A percentile compares a stretch with the other conserved stretches of the same genome.
phyloP scores from a whole-genome alignment of 2,329 filamentous ascomycete genomes.

The Chaetomium strumarium region DNA sequence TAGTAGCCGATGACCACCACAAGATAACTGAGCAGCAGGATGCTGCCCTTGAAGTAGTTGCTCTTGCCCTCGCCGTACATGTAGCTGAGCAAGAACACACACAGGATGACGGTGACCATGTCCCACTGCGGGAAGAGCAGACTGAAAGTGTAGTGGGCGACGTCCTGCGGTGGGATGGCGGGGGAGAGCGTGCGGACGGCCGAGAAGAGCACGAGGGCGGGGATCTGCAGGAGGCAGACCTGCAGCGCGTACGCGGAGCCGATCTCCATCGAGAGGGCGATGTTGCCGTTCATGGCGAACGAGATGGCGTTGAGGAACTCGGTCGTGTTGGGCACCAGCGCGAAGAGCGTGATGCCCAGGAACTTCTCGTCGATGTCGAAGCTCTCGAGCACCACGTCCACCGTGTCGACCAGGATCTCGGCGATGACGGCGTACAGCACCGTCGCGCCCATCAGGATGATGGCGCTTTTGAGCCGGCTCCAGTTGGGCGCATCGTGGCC shows the following conservation, averaged over 20 bases:
- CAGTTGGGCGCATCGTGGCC: slow-evolving; percentile 99
- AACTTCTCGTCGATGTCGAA: slow-evolving; percentile 96
- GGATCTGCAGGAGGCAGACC: slow-evolving; percentile 91
- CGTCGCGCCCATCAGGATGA: slow-evolving; percentile 85
- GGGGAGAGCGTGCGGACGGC: slow-evolving; percentile 52
- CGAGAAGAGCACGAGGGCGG: slow-evolving; percentile 85
- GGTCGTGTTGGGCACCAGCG: slow-evolving; percentile 94
- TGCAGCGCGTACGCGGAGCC: slow-evolving; percentile 95
- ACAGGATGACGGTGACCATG: slow-evolving; percentile 94
- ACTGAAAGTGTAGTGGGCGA: slow-evolving; percentile 62
- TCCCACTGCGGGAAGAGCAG: slow-evolving; percentile 99
- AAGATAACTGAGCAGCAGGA: slow-evolving; percentile 85
- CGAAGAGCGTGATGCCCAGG: slow-evolving; percentile 91
- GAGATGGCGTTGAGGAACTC: slow-evolving; percentile 98
- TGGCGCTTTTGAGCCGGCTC: slow-evolving; percentile 82
- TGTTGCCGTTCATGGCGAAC: slow-evolving; percentile 99
- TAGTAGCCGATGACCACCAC: slow-evolving; percentile 92
- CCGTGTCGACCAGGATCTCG: slow-evolving; percentile 93
- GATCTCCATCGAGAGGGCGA: slow-evolving; percentile 97
- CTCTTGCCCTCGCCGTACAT: slow-evolving; percentile 99
- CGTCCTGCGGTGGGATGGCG: slow-evolving; percentile 34
- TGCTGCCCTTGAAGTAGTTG: slow-evolving; percentile 99
- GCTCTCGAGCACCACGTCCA: slow-evolving; percentile 89
- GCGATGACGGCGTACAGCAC: slow-evolving; percentile 94
- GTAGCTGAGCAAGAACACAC: slow-evolving; percentile 92